Base-by-base conservation (phyloP, 352 stramenopile genomes). In the Globisporangium irregulare region DNA sequence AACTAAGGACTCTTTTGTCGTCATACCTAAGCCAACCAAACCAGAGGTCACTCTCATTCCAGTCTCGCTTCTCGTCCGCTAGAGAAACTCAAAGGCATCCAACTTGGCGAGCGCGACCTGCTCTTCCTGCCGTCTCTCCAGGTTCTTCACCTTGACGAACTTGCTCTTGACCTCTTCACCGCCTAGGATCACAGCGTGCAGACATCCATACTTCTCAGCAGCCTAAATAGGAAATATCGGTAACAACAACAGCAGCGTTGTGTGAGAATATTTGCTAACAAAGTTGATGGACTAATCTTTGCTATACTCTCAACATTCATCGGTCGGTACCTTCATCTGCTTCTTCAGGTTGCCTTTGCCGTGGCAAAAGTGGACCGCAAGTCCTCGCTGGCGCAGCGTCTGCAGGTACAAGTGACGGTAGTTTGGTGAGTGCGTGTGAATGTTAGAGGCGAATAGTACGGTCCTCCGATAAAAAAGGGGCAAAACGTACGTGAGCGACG, bases 281-380 rank as follows among this genome's bases (percentile, higher is more conserved):
- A 15, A 20, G 14, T 5, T 20, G 38, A 20, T 20, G 38, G 18
- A 15, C 3, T 48, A 20, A 15, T 48, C 6, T 38, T 10, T 38
- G 43, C 20, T 12, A 46, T 18, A 6, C 38, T 15, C 38, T 46
- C 18, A 51, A 18, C 43, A 51, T 24, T 24, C 43, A 51, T 51
- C 43, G 15, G 18, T 46, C 43, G 15, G 43, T 46, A 90, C 80
- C 82, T 96, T 96, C 86, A 96, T 93, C 55, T 94, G 83, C 69
- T 96, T 96, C 65, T 95, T 96, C 68, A 96, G 84, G 55, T 84
- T 93, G 18, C 83, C 82, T 27, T 72, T 75, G 22, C 80, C 86
- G 53, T 96, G 87, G 51, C 86, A 93, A 64, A 94, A 92, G 71
- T 96, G 89, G n/a, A 96, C 87, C 0, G 64, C 80, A 41, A 91